Percentiles rank a stretch among this genome's conserved stretches.
Evolutionary conservation across 345 rosid species (phyloP).

Genomic region (Pistacia atlantica): DNA sequence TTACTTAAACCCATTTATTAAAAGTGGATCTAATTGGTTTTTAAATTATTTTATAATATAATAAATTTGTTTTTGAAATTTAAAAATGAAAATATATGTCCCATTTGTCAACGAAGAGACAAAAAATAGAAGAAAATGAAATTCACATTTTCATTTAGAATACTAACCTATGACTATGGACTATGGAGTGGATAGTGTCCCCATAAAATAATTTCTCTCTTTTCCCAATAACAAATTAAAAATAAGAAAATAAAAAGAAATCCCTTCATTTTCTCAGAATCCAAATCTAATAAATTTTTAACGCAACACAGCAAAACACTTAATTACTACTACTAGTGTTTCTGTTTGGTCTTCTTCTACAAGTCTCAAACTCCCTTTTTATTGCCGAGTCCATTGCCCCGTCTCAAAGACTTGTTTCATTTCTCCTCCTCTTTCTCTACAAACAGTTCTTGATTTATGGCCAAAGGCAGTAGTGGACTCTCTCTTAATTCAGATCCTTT

Average conservation of each 20-base stretch:
- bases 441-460: constrained; percentile 46
- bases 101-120: no score
- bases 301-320: neutral
- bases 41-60: no score
- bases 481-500: constrained; percentile 61
- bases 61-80: no score
- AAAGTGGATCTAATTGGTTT: no score
- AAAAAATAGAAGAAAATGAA: no score
- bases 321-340: constrained; percentile 7
- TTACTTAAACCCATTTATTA: no score
- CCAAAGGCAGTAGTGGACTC: constrained; percentile 55
- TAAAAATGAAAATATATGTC: no score
- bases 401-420: constrained; percentile 34
- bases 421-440: constrained; percentile 24
- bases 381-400: constrained; percentile 78
- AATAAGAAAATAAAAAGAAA: neutral
- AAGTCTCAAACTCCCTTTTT: constrained; percentile 41
- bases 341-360: constrained; percentile 42
- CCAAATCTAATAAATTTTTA: neutral
- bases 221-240: neutral
- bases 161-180: no score
- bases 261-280: neutral
- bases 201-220: neutral
- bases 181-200: no score
- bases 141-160: no score